These are phyloP conservation scores for Ustilago hordei DNA, from an alignment of 1,284 basidiomycete genomes.

Conservation along the genomic window DNA sequence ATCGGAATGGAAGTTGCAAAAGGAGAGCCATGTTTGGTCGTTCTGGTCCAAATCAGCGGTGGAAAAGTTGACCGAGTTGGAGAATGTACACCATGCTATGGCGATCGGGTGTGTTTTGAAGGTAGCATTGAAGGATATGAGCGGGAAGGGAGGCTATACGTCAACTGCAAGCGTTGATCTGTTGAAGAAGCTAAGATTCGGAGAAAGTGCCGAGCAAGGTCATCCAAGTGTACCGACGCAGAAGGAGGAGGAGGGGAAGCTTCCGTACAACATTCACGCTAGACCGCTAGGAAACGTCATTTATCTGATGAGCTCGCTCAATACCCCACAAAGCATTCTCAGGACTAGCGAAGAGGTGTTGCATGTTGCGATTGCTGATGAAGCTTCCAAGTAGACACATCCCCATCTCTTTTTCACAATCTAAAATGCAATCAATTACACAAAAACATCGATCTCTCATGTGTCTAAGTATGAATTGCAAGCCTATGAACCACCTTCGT, in stretches of 20 bases:
- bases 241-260: conserved; percentile 30
- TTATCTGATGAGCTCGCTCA: conserved; percentile 93
- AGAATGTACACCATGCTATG: conserved; percentile 81
- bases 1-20: conserved; percentile 1
- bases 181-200: conserved; percentile 44
- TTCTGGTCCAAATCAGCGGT: conserved; percentile 87
- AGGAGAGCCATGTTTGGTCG: conserved; percentile 76
- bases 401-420: neutral
- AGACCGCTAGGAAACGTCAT: conserved; percentile 91
- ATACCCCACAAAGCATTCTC: conserved; percentile 73
- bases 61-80: conserved; percentile 74
- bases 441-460: neutral
- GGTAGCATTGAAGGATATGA: conserved; percentile 78
- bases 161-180: conserved; percentile 50
- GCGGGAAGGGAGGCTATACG: conserved; percentile 72
- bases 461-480: no score
- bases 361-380: conserved; percentile 19
- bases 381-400: neutral
- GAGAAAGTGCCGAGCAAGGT: conserved; percentile 24
- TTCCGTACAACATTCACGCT: conserved; percentile 81
- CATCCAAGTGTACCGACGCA: conserved; percentile 35
- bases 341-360: conserved; percentile 54
- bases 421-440: neutral
- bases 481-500: neutral
- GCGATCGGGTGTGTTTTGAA: conserved; percentile 88